Evolutionary conservation across 75 land plant species (phyloP).

Genomic region (Sequoiadendron giganteum): DNA sequence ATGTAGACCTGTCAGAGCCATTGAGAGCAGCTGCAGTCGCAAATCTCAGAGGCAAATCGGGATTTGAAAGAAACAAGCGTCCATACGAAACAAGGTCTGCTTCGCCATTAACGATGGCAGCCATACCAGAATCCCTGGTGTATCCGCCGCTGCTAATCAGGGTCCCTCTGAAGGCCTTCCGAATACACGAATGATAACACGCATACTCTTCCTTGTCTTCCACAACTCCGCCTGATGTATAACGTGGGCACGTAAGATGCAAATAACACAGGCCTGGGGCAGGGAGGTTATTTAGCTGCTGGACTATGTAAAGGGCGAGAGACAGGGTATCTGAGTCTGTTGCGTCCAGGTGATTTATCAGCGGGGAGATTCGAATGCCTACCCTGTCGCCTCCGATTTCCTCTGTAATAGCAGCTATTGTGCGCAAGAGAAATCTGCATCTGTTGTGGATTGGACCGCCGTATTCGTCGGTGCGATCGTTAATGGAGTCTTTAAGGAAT

Average conservation of each 20-base stretch:
- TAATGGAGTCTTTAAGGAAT: slow-evolving; percentile 88
- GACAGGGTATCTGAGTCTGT: slow-evolving; percentile 53
- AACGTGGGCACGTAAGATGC: slow-evolving; percentile 76
- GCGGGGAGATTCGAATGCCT: slow-evolving; percentile 66
- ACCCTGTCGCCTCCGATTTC: slow-evolving; percentile 57
- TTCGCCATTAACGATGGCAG: slow-evolving; percentile 52
- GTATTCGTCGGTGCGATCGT: slow-evolving; percentile 69
- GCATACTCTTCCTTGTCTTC: slow-evolving; percentile 39
- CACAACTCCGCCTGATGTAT: slow-evolving; percentile 44
- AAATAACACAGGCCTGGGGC: slow-evolving; percentile 48
- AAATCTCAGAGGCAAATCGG: slow-evolving; percentile 65
- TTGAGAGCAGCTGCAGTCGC: slow-evolving; percentile 39
- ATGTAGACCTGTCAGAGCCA: slow-evolving; percentile 55
- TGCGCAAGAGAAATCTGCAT: slow-evolving; percentile 44
- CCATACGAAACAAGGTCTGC: slow-evolving; percentile 80
- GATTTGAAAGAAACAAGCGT: slow-evolving; percentile 71
- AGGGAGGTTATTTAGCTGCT: slow-evolving; percentile 37
- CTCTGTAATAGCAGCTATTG: slow-evolving; percentile 31
- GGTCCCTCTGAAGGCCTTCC: slow-evolving; percentile 45
- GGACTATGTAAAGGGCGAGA: slow-evolving; percentile 58
- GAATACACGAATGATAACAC: slow-evolving; percentile 23
- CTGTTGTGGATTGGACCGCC: slow-evolving; percentile 71
- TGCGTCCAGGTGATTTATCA: slow-evolving; percentile 78
- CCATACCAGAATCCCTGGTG: slow-evolving; percentile 53
- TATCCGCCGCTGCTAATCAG: slow-evolving; percentile 66